Evolutionary conservation across 305 asterid genomes (phyloP).

Genomic region (Fraxinus latifolia): DNA sequence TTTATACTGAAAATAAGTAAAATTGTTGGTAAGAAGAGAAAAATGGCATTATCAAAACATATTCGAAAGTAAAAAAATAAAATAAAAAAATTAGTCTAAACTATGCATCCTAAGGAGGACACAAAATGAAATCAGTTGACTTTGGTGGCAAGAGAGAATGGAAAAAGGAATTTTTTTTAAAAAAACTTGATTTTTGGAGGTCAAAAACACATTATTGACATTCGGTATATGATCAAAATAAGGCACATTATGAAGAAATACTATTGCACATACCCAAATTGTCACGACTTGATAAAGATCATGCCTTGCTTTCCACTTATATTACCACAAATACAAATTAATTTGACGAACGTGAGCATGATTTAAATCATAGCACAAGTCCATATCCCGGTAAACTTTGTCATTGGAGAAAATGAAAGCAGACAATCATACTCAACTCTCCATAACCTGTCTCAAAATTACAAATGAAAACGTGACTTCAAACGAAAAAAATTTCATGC

Average conservation of each 20-base stretch:
- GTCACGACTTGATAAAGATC: background rate
- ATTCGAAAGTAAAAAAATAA: background rate
- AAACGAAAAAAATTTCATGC: background rate
- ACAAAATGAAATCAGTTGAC: background rate
- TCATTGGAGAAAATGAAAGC: slow-evolving; percentile 5
- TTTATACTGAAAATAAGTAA: background rate
- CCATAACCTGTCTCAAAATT: slow-evolving; percentile 7
- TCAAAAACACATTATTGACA: background rate
- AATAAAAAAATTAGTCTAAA: background rate
- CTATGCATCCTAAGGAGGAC: background rate
- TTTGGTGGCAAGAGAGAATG: background rate
- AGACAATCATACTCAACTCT: background rate
- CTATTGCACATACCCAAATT: background rate
- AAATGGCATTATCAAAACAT: background rate
- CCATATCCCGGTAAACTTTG: background rate
- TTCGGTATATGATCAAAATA: background rate
- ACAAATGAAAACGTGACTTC: background rate
- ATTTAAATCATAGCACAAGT: background rate
- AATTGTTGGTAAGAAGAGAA: background rate
- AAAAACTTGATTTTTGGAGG: background rate
- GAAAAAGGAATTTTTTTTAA: background rate
- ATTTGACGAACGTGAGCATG: background rate
- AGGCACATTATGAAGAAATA: background rate
- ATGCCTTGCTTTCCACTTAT: background rate
- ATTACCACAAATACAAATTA: background rate